phyloP scores from a whole-genome alignment of 495 filamentous ascomycete species.

The Penicillium goetzii region DNA sequence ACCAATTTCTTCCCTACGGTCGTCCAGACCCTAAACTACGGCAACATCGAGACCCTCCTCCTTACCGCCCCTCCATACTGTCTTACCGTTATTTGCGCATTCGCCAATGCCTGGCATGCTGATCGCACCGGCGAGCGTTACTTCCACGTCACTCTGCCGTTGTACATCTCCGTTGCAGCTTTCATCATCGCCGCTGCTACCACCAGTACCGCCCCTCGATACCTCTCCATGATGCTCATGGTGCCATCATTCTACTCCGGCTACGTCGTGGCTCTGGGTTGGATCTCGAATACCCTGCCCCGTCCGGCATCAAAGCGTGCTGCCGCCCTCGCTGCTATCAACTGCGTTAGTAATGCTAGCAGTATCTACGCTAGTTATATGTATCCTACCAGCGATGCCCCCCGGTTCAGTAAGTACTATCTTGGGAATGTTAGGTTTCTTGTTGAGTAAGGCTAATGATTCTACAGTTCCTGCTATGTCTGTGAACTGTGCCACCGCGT shows the following conservation, averaged over 20 bases:
- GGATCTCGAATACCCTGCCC: conserved; percentile 80
- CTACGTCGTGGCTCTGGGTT: conserved; percentile 74
- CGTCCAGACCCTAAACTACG: conserved; percentile 72
- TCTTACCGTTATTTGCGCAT: conserved; percentile 69
- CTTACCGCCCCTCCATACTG: conserved; percentile 79
- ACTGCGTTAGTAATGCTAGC: conserved; percentile 74
- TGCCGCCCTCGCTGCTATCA: conserved; percentile 79
- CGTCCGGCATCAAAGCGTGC: conserved; percentile 86
- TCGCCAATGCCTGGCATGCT: conserved; percentile 75
- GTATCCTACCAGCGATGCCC: conserved; percentile 55
- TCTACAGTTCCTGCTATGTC: conserved; percentile 65
- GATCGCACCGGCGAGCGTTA: conserved; percentile 80
- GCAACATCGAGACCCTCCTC: conserved; percentile 69
- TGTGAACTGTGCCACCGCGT: conserved; percentile 71
- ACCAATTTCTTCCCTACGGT: conserved; percentile 94
- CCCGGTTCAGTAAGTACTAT: conserved; percentile 44
- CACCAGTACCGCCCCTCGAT: conserved; percentile 64
- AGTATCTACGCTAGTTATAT: conserved; percentile 77
- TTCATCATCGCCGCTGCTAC: conserved; percentile 79
- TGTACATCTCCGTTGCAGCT: conserved; percentile 68
- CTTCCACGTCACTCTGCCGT: conserved; percentile 71
- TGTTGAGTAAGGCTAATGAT: conserved; percentile 1
- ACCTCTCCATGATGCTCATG: conserved; percentile 87
- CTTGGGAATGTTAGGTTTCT: not conserved
- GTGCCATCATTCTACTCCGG: conserved; percentile 55